Conservation (phyloP, 1,139 yeast species). For the Geotrichum klebahnii region DNA sequence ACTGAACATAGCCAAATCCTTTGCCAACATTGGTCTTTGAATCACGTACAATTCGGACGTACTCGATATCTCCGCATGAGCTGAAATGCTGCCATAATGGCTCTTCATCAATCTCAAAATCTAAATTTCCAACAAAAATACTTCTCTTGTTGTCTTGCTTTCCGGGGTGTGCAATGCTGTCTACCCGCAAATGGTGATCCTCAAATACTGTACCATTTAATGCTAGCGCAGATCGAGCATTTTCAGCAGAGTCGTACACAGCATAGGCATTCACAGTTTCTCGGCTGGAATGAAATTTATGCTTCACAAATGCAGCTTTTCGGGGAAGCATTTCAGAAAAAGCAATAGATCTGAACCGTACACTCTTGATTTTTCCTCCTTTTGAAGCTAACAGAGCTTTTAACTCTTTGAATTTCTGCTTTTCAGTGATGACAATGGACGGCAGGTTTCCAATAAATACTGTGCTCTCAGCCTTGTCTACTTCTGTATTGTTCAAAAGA, state of each 20-base stretch:
- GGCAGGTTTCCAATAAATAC: constrained; percentile 86
- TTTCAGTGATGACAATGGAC: constrained; percentile 51
- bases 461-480: constrained; percentile 83
- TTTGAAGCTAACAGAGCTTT: constrained; percentile 53
- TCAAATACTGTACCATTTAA: constrained; percentile 68
- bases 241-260: constrained; percentile 58
- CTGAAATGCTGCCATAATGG: constrained; percentile 75
- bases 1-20: constrained; percentile 95
- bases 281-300: constrained; percentile 69
- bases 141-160: constrained; percentile 79
- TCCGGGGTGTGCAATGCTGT: constrained; percentile 86
- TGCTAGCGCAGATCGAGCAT: constrained; percentile 50
- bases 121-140: constrained; percentile 89
- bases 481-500: constrained; percentile 42
- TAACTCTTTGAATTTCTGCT: constrained; percentile 57
- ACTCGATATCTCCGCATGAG: constrained; percentile 66
- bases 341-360: constrained; percentile 89
- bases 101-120: constrained; percentile 90
- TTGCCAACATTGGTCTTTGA: constrained; percentile 91
- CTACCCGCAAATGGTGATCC: constrained; percentile 79
- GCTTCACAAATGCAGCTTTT: constrained; percentile 83
- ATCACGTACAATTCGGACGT: constrained; percentile 87
- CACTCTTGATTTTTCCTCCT: constrained; percentile 59
- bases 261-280: constrained; percentile 85
- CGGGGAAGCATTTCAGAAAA: constrained; percentile 85